Conservation (phyloP, 2,329 filamentous ascomycete genomes). For the Boeremia exigua region DNA sequence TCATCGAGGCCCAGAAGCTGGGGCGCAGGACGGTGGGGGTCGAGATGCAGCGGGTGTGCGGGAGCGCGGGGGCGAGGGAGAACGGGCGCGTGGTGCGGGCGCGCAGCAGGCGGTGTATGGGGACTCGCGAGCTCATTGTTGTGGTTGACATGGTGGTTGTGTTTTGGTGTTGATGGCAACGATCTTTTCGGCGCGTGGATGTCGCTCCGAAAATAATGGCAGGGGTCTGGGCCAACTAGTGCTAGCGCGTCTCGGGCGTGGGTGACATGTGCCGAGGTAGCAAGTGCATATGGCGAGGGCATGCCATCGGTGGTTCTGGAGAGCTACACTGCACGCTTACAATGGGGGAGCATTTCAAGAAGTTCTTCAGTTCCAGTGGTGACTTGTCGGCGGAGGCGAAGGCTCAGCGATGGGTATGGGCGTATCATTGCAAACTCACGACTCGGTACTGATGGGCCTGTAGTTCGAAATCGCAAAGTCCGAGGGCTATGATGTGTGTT, state of each 20-base stretch:
- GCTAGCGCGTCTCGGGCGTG: background rate
- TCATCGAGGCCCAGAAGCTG: constrained; percentile 47
- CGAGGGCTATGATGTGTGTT: constrained; percentile 35
- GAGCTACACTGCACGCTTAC: background rate
- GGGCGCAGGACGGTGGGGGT: constrained; percentile 47
- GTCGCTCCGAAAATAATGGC: constrained; percentile 1
- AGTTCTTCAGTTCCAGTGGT: background rate
- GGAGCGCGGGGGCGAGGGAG: constrained; percentile 23
- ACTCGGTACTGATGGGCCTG: background rate
- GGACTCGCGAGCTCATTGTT: constrained; percentile 32
- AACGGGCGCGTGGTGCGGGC: constrained; percentile 25
- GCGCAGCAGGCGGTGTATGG: constrained; percentile 39
- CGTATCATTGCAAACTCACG: background rate
- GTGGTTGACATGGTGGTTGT: background rate
- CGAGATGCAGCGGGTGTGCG: constrained; percentile 31
- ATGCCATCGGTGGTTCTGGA: background rate
- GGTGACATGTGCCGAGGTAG: constrained; percentile 19
- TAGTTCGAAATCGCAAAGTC: constrained; percentile 30
- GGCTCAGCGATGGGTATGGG: constrained; percentile 24
- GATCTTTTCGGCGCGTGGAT: background rate
- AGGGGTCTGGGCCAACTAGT: constrained; percentile 4
- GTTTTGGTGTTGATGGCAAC: background rate
- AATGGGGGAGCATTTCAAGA: constrained; percentile 12
- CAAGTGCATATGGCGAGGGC: constrained; percentile 9
- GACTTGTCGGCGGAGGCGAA: constrained; percentile 28